A percentile compares a stretch with the other conserved stretches of the same genome.
Evolutionary conservation across 2,329 filamentous ascomycete genomes (phyloP).

Genomic region (Fusarium sp.): DNA sequence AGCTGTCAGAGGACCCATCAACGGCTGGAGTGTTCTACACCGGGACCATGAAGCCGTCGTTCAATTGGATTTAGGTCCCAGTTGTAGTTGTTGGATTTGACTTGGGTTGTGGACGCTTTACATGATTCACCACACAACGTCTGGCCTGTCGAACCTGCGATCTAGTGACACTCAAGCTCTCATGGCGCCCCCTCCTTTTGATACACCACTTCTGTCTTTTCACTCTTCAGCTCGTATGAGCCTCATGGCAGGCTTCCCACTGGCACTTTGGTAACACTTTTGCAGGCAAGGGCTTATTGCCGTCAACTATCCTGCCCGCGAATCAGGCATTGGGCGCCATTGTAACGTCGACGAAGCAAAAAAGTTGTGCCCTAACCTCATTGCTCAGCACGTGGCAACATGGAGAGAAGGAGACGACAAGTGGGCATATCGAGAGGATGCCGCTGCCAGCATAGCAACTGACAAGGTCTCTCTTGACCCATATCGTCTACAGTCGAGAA

Average conservation of each 20-base stretch:
- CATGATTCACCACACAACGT: background rate
- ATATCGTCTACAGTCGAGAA: constrained; percentile 87
- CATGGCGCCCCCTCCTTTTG: background rate
- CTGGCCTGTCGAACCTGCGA: background rate
- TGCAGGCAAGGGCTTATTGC: constrained; percentile 90
- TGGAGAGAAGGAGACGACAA: constrained; percentile 93
- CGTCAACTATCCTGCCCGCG: constrained; percentile 93
- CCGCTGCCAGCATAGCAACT: constrained; percentile 82
- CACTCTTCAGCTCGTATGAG: background rate
- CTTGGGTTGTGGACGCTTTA: background rate
- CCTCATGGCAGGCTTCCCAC: background rate
- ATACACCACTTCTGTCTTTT: background rate
- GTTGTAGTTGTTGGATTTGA: background rate
- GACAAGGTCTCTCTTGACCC: constrained; percentile 97
- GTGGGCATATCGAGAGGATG: constrained; percentile 92
- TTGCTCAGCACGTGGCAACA: constrained; percentile 93
- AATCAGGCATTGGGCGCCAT: constrained; percentile 84
- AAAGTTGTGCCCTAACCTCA: constrained; percentile 87
- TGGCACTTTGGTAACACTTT: constrained; percentile 31
- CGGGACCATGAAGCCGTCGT: background rate
- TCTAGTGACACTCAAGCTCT: background rate
- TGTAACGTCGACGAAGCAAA: constrained; percentile 85
- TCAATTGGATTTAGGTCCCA: background rate
- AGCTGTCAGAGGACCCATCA: constrained; percentile 10
- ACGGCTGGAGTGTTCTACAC: background rate